Base-by-base conservation (phyloP, 768 basidiomycete species). In the Rhodotorula kratochvilovae region DNA sequence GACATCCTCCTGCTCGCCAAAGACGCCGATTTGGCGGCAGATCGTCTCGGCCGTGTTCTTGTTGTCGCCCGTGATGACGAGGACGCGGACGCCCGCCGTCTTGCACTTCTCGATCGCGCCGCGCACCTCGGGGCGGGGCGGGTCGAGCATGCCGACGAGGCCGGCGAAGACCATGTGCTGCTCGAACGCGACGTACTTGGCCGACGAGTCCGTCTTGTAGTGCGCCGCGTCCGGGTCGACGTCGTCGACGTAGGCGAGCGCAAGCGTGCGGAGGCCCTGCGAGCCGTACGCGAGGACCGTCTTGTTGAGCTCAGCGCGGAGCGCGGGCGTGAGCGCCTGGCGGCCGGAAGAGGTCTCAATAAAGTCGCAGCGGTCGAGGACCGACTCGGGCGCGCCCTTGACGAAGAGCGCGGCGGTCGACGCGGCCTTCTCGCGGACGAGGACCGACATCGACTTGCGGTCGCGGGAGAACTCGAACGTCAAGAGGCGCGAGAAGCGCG, bases 381-480 rank as follows among this genome's bases (percentile, higher is more conserved):
- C 89, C 33, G 91, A 90, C 82, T 99, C 95, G 13, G 95, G 95
- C 5, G 95, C 95, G 48, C 95, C 95, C 81, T 98, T 98, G 80
- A 89, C 92, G 79, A 94, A 90, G 11, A 98, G 84, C 15, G 89
- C 85, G n/a, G 90, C 90, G 15, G 74, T 63, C 50, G 66, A 42
- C 10, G 81, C 81, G 3, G 85, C 85, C 67, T 87, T 86, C 66
- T 87, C 84, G 70, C 83, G 85, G 50, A 91, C 90, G 61, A 98
- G 87, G 62, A 97, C 94, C 31, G 95, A 96, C 95, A 98, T 98
- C 87, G 94, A 95, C 83, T 97, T 99, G 79, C 95, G 89, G 81
- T 98, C 95, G 29, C 95, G 88, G 31, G 93, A 91, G 82, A 99
- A 98, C 81, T 99, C 95, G 80, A 99, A 95, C 15, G 94, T 99